These are phyloP conservation scores for Phaeophleospora eucalypticola DNA, from an alignment of 2,329 filamentous ascomycete genomes.

Conservation along the genomic window DNA sequence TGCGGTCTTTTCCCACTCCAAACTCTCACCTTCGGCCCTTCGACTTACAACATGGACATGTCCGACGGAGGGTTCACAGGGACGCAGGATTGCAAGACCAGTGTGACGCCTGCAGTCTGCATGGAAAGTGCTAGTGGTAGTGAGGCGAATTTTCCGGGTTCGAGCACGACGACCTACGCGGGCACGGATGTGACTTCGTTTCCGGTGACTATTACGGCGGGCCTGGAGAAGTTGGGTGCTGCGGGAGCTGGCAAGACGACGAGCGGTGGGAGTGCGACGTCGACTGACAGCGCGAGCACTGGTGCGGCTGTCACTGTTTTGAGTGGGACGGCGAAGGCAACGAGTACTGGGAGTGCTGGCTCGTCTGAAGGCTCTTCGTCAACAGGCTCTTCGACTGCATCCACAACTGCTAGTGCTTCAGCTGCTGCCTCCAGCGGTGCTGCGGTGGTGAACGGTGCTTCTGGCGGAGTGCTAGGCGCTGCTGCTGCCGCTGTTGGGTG, in stretches of 20 bases:
- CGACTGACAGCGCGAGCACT: conserved; percentile 5
- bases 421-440: conserved; percentile 5
- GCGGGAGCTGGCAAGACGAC: conserved; percentile 1
- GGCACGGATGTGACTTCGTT: conserved; percentile 8
- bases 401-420: neutral
- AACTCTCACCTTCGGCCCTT: conserved; percentile 18
- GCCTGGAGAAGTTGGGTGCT: conserved; percentile 10
- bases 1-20: conserved; percentile 23
- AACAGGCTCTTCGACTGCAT: neutral
- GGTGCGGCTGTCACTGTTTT: conserved; percentile 9
- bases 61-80: conserved; percentile 14
- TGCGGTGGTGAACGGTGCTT: neutral
- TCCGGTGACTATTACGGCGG: conserved; percentile 18
- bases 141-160: conserved; percentile 20
- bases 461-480: neutral
- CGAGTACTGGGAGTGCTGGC: neutral
- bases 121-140: conserved; percentile 13
- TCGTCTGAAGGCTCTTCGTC: neutral
- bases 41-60: conserved; percentile 21
- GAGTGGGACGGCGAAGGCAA: conserved; percentile 1
- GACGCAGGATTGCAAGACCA: conserved; percentile 15
- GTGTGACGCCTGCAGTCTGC: conserved; percentile 8
- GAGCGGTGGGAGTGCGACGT: neutral
- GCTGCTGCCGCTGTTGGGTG: neutral
- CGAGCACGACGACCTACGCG: conserved; percentile 18